Base-by-base conservation (phyloP, 208 protist genomes). In the Leishmania martiniquensis region DNA sequence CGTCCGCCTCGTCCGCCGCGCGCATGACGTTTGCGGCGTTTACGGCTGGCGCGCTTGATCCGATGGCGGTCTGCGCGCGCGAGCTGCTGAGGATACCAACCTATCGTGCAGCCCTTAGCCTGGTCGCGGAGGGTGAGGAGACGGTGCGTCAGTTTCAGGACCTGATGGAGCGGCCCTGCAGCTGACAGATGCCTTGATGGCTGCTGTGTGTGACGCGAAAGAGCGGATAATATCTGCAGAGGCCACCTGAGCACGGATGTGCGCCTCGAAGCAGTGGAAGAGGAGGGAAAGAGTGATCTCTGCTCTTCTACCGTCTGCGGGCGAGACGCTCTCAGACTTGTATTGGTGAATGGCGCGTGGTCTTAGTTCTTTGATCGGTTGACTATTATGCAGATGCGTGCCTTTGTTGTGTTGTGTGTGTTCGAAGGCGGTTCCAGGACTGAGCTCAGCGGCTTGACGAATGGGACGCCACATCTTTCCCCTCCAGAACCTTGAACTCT, bases 31-130 rank as follows among this genome's bases (percentile, higher is more conserved):
- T 75, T 70, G 77, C 77, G 7, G 22, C 73, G 29, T 87, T 95
- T 76, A 95, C 91, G 55, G 89, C 89, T n/a, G 91, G 89, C 45
- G 74, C 90, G 51, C 73, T 95, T 57, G 91, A 95, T 73, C 87
- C 89, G 3, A 83, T 95, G 75, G 81, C 80, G 5, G 77, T 86
- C 22, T 87, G 85, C 59, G 88, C 76, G 57, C 80, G 55, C 55
- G 86, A 90, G 81, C 75, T 91, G 70, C 78, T 95, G 29, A 44
- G 55, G 13, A 77, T 76, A 29, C 73, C 81, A 25, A 60, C 77
- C 37, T 78, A 74, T 25, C 22, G 72, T 9, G 45, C 65, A 7
- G 69, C 62, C 12, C 55, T 85, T 22, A 29, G 44, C 3, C 60
- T 34, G 37, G 70, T 82, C n/a, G 65, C 34, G 10, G 34, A 68